Percentiles rank a stretch among this genome's conserved stretches.
These are phyloP conservation scores for Sistotremastrum suecicum DNA, from an alignment of 768 basidiomycete genomes.

Conservation along the genomic window DNA sequence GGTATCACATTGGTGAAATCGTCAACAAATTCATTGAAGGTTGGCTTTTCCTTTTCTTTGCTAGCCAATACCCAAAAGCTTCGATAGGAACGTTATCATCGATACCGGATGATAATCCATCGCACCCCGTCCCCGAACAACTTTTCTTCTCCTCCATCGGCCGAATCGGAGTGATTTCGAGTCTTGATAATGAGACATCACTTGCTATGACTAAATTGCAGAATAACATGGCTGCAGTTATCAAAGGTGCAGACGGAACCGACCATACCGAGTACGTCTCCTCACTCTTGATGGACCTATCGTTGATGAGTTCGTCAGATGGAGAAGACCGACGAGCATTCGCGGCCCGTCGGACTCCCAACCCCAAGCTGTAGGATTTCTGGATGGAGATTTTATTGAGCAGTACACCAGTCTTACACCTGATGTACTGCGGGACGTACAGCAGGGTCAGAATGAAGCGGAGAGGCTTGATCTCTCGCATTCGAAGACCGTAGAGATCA, in stretches of 20 bases:
- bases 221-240: slow-evolving; percentile 50
- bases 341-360: slow-evolving; percentile 46
- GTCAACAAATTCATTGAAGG: slow-evolving; percentile 65
- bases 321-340: slow-evolving; percentile 49
- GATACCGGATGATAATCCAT: slow-evolving; percentile 21
- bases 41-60: slow-evolving; percentile 13
- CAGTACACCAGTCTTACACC: slow-evolving; percentile 33
- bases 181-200: slow-evolving; percentile 38
- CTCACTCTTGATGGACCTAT: background rate
- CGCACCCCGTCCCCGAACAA: slow-evolving; percentile 35
- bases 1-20: slow-evolving; percentile 62
- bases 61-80: background rate
- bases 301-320: slow-evolving; percentile 27
- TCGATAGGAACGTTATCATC: slow-evolving; percentile 40
- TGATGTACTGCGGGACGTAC: slow-evolving; percentile 34
- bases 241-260: slow-evolving; percentile 37
- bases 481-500: slow-evolving; percentile 23
- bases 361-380: slow-evolving; percentile 50
- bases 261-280: slow-evolving; percentile 45
- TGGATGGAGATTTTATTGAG: slow-evolving; percentile 83
- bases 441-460: slow-evolving; percentile 41
- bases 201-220: slow-evolving; percentile 56
- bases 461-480: slow-evolving; percentile 38
- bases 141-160: slow-evolving; percentile 71
- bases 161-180: slow-evolving; percentile 57